Percentiles rank a stretch among this genome's conserved stretches.
These are phyloP conservation scores for Aspergillus eucalypticola DNA, from an alignment of 2,329 filamentous ascomycete genomes.

Conservation along the genomic window DNA sequence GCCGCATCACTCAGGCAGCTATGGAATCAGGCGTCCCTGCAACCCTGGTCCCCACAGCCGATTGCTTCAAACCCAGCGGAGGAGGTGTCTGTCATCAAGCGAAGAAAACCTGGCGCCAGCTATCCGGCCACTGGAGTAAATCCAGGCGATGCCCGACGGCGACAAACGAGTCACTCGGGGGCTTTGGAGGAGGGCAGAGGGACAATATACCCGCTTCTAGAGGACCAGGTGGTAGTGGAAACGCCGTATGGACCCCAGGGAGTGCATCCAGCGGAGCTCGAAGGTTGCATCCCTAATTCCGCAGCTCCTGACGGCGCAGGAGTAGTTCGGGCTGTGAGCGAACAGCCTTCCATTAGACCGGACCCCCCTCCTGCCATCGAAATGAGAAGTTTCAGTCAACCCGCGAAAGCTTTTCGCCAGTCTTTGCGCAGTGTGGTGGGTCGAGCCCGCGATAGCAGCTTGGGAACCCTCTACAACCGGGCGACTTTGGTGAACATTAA, in stretches of 20 bases:
- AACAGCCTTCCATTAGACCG: background rate
- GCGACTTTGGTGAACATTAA: slow-evolving; percentile 14
- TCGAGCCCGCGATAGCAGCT: slow-evolving; percentile 6
- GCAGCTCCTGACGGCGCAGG: too few species aligned
- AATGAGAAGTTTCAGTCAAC: background rate
- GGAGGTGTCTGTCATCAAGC: slow-evolving; percentile 8
- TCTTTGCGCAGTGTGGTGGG: background rate
- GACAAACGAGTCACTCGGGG: slow-evolving; percentile 1
- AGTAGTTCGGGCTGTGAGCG: too few species aligned
- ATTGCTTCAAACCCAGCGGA: background rate
- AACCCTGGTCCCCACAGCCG: background rate
- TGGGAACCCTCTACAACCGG: slow-evolving; percentile 12
- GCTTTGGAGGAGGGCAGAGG: slow-evolving; percentile 1
- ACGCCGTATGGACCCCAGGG: background rate
- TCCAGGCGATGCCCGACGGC: background rate
- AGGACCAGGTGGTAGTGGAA: background rate
- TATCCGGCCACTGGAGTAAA: background rate
- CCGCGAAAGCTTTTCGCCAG: background rate
- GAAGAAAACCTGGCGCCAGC: background rate
- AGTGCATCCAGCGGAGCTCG: background rate
- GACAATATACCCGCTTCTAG: background rate
- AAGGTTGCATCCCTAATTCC: background rate
- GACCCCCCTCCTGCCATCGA: background rate
- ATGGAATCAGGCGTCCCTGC: background rate
- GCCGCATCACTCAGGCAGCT: background rate